A percentile compares a stretch with the other conserved stretches of the same genome.
Conservation (phyloP, 169 alveolate species). For the Cryptosporidium ryanae region DNA sequence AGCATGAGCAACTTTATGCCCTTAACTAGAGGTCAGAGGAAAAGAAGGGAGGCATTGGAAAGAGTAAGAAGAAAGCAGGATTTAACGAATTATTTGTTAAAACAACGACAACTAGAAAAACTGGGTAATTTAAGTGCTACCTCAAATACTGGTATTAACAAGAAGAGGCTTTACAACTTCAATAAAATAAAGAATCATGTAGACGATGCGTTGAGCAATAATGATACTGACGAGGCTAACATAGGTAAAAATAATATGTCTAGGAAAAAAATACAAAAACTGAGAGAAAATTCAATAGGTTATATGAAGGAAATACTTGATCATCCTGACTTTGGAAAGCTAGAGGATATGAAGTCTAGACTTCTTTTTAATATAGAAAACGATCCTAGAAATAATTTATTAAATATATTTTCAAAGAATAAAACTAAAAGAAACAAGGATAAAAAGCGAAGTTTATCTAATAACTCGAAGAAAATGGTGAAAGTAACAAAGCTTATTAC, state of each 20-base stretch:
- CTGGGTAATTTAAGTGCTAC: background rate
- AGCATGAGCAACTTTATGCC: slow-evolving; percentile 1
- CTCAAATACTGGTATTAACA: background rate
- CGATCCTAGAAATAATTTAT: background rate
- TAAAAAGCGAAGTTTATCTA: background rate
- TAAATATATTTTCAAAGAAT: background rate
- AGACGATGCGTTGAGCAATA: background rate
- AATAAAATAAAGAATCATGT: slow-evolving; percentile 1
- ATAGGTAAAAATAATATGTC: background rate
- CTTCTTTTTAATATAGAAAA: slow-evolving; percentile 1
- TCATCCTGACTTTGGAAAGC: slow-evolving; percentile 40
- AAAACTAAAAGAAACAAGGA: background rate
- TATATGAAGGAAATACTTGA: slow-evolving; percentile 25
- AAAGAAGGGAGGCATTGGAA: slow-evolving; percentile 28
- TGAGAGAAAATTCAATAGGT: background rate
- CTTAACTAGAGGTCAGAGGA: slow-evolving; percentile 61
- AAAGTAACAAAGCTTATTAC: background rate
- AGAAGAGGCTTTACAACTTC: slow-evolving; percentile 10
- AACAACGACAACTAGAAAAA: slow-evolving; percentile 28
- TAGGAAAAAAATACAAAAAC: slow-evolving; percentile 20
- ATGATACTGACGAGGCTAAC: background rate
- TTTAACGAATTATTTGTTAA: slow-evolving; percentile 15
- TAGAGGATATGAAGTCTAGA: slow-evolving; percentile 24
- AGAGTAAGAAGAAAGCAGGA: slow-evolving; percentile 62
- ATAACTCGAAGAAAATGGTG: background rate